Percentiles rank a stretch among this genome's conserved stretches.
These are phyloP conservation scores for Smithsoniella earleae DNA, from an alignment of 163 green algal species.

Conservation along the genomic window DNA sequence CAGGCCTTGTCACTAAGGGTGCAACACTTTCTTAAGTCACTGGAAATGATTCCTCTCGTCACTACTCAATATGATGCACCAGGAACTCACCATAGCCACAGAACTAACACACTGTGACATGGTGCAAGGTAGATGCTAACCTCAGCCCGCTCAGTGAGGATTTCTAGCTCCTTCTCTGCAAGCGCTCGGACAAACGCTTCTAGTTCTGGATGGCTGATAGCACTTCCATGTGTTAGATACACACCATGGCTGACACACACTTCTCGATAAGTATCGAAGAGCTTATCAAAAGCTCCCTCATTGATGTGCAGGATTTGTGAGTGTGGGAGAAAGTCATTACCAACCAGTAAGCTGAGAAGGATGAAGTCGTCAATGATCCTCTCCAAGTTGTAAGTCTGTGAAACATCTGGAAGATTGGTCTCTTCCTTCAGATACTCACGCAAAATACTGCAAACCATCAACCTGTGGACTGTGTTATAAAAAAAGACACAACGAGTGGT, in stretches of 20 bases:
- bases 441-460: constrained; percentile 36
- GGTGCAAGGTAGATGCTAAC: background rate
- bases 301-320: constrained; percentile 98
- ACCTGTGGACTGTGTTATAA: background rate
- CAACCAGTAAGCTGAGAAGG: constrained; percentile 79
- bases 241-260: constrained; percentile 83
- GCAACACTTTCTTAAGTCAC: background rate
- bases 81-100: background rate
- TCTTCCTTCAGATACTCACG: constrained; percentile 54
- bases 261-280: constrained; percentile 42
- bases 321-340: constrained; percentile 95
- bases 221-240: constrained; percentile 60
- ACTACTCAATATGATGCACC: background rate
- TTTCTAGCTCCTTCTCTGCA: constrained; percentile 23
- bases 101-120: background rate
- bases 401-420: constrained; percentile 31
- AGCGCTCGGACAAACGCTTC: background rate
- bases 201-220: background rate
- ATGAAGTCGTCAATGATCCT: constrained; percentile 77
- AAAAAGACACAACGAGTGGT: no score
- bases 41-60: background rate
- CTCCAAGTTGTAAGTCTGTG: constrained; percentile 53
- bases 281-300: constrained; percentile 37
- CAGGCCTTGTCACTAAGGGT: background rate
- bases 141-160: constrained; percentile 14